A percentile compares a stretch with the other conserved stretches of the same genome.
These are phyloP conservation scores for Cladosporium sp. DNA, from an alignment of 2,329 filamentous ascomycete species.

Conservation along the genomic window DNA sequence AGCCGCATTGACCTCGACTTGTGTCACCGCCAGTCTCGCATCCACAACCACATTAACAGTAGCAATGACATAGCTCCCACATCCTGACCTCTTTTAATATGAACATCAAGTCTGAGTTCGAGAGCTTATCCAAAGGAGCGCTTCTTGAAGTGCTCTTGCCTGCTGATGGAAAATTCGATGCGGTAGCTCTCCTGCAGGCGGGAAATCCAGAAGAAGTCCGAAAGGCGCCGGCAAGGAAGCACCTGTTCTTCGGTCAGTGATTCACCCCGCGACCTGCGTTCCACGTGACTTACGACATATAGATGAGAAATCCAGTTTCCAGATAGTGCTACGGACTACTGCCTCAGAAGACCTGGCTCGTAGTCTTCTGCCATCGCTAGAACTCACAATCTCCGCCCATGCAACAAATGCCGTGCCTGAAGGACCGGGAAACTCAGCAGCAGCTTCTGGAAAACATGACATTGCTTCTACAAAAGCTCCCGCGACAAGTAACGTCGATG, in stretches of 20 bases:
- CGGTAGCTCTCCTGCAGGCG: constrained; percentile 22
- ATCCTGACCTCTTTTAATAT: neutral
- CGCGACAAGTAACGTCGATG: constrained; percentile 21
- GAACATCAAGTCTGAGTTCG: constrained; percentile 23
- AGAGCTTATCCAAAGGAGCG: constrained; percentile 26
- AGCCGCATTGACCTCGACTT: neutral
- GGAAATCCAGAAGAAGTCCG: constrained; percentile 28
- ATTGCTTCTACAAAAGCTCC: constrained; percentile 24
- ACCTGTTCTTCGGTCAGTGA: constrained; percentile 34
- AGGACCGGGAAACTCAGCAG: constrained; percentile 30
- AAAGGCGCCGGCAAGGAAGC: constrained; percentile 28
- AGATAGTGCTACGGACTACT: constrained; percentile 30
- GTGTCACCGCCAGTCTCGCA: neutral
- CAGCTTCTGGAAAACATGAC: constrained; percentile 35
- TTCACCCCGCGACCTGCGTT: neutral
- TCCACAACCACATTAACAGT: neutral
- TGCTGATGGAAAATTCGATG: constrained; percentile 25
- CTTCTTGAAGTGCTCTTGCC: constrained; percentile 33
- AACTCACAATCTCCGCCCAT: constrained; percentile 33
- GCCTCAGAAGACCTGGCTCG: constrained; percentile 24
- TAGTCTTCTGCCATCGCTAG: constrained; percentile 28
- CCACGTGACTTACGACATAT: constrained; percentile 23
- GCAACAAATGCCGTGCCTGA: constrained; percentile 37
- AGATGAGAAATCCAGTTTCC: constrained; percentile 33
- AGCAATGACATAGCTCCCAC: neutral